Percentiles rank a stretch among this genome's conserved stretches.
phyloP scores from a whole-genome alignment of 148 eudicot species.

The Chenopodium quinoa region DNA sequence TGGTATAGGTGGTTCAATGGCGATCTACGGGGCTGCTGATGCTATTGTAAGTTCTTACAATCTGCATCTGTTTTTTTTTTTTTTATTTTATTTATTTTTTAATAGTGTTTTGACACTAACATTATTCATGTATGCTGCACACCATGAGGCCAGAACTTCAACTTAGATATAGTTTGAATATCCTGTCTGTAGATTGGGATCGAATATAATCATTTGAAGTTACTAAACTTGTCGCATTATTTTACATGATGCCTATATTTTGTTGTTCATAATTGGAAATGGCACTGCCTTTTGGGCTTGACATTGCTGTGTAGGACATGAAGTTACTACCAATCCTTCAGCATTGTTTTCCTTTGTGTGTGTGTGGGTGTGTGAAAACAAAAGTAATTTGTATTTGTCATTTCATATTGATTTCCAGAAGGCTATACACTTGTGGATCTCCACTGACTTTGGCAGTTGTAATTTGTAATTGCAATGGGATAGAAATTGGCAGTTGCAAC shows the following conservation, averaged over 20 bases:
- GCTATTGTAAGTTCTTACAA: conserved; percentile 66
- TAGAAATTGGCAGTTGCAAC: too few relatives aligned
- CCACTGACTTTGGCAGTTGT: too few relatives aligned
- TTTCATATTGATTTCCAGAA: too few relatives aligned
- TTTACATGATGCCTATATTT: not conserved
- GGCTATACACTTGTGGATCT: too few relatives aligned
- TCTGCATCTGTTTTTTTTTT: not conserved
- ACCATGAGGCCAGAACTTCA: not conserved
- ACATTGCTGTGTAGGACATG: not conserved
- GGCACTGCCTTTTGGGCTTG: not conserved
- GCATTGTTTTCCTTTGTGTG: not conserved
- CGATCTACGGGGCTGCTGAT: conserved; percentile 88
- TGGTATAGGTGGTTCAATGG: conserved; percentile 97
- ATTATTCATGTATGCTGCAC: not conserved
- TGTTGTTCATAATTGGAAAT: not conserved
- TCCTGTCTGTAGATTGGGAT: not conserved
- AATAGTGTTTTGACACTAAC: conserved; percentile 5
- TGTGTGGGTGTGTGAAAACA: too few relatives aligned
- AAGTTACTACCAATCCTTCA: not conserved
- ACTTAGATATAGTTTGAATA: not conserved
- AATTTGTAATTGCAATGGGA: too few relatives aligned
- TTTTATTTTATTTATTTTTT: too few relatives aligned
- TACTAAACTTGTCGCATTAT: not conserved
- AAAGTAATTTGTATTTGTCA: too few relatives aligned
- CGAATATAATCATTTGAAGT: not conserved